phyloP scores from a whole-genome alignment of 768 basidiomycete genomes.

The Suillus subluteus region DNA sequence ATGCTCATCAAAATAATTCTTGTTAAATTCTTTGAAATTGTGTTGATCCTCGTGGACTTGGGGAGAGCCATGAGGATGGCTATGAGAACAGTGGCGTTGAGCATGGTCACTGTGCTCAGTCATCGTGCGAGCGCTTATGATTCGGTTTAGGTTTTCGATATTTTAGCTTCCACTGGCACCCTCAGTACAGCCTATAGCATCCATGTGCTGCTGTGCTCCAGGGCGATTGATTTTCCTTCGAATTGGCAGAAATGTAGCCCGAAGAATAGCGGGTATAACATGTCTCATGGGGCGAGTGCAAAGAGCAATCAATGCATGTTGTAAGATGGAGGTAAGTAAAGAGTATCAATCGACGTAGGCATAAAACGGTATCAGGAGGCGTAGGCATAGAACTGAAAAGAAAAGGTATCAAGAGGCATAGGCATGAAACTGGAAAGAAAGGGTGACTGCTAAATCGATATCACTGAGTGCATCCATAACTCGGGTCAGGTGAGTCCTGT shows the following conservation, averaged over 20 bases:
- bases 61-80: neutral
- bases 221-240: neutral
- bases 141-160: neutral
- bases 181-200: neutral
- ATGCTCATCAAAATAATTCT: constrained; percentile 27
- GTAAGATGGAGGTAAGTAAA: neutral
- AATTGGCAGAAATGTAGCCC: neutral
- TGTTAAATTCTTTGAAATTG: constrained; percentile 29
- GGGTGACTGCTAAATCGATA: neutral
- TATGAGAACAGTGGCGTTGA: neutral
- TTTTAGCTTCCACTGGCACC: neutral
- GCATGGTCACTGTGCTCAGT: constrained; percentile 4
- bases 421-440: neutral
- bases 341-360: neutral
- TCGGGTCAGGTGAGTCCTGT: neutral
- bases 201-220: neutral
- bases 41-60: neutral
- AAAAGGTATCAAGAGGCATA: neutral
- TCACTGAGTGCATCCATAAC: neutral
- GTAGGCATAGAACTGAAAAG: neutral
- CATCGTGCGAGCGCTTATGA: constrained; percentile 4
- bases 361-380: neutral
- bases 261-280: neutral
- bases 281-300: neutral
- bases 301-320: neutral